Evolutionary conservation across 1,284 basidiomycete genomes (phyloP).

Genomic region (Clitocybe nebularis): DNA sequence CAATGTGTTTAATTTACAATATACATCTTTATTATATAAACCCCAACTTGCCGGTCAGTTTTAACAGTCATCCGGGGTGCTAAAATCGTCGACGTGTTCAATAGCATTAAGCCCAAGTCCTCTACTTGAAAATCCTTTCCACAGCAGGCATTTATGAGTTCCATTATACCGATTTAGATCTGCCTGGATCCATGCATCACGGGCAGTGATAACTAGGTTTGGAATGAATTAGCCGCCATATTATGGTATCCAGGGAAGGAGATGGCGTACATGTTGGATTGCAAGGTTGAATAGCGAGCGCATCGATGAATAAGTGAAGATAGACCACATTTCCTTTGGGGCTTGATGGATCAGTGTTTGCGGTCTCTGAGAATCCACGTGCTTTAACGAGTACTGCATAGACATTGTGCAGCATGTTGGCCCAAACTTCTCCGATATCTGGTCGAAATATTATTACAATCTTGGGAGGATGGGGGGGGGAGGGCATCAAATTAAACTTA

Average conservation of each 20-base stretch:
- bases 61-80: conserved; percentile 12
- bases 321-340: conserved; percentile 29
- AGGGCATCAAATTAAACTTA: too few species aligned
- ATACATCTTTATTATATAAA: too few species aligned
- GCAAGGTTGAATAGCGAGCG: conserved; percentile 29
- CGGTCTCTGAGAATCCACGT: conserved; percentile 23
- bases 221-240: background rate
- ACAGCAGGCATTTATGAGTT: conserved; percentile 38
- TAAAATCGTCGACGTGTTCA: conserved; percentile 6
- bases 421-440: conserved; percentile 38
- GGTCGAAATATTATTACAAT: background rate
- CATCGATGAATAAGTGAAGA: conserved; percentile 28
- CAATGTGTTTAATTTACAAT: too few species aligned
- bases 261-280: conserved; percentile 28
- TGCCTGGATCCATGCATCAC: conserved; percentile 45
- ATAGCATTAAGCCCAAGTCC: conserved; percentile 38
- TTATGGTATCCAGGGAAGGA: background rate
- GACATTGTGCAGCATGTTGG: conserved; percentile 42
- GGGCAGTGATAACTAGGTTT: conserved; percentile 21
- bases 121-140: conserved; percentile 40
- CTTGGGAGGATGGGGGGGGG: background rate
- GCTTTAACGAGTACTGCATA: conserved; percentile 34
- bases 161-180: conserved; percentile 40
- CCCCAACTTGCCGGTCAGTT: too few species aligned
- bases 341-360: conserved; percentile 23